Conservation (phyloP, 768 basidiomycete species). For the Leccinum ochraceum region DNA sequence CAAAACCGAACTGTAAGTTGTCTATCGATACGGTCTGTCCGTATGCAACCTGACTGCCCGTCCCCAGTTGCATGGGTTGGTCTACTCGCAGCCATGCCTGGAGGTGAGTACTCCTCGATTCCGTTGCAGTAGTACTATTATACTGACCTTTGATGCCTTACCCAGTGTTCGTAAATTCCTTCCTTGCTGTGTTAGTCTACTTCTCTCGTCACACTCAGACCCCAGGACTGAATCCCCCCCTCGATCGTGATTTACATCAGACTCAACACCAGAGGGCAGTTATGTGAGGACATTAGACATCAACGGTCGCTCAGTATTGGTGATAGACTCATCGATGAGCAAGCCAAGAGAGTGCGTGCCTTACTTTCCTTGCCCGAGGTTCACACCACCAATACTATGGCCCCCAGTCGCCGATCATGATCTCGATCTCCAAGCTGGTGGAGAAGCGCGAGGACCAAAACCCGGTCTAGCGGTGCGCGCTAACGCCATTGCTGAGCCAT, state of each 20-base stretch:
- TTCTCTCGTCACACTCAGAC: not conserved
- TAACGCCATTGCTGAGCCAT: not conserved
- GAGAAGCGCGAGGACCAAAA: slow-evolving; percentile 9
- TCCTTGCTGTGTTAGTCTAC: slow-evolving; percentile 20
- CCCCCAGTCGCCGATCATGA: slow-evolving; percentile 17
- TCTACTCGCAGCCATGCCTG: slow-evolving; percentile 19
- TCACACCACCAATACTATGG: not conserved
- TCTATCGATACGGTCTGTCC: not conserved
- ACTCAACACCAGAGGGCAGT: slow-evolving; percentile 11
- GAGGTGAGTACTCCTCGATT: slow-evolving; percentile 7
- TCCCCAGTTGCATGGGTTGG: slow-evolving; percentile 19
- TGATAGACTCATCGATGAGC: slow-evolving; percentile 8
- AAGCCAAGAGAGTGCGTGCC: slow-evolving; percentile 10
- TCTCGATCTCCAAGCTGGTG: slow-evolving; percentile 15
- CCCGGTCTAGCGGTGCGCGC: slow-evolving; percentile 3
- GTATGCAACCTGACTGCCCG: not conserved
- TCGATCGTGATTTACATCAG: not conserved
- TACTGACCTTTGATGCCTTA: not conserved
- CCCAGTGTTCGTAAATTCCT: slow-evolving; percentile 21
- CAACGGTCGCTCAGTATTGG: slow-evolving; percentile 4
- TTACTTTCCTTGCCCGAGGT: not conserved
- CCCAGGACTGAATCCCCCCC: not conserved
- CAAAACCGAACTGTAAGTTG: slow-evolving; percentile 13
- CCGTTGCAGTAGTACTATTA: no score
- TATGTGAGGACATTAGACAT: slow-evolving; percentile 18